Evolutionary conservation across 768 basidiomycete species (phyloP), one percentile per base, ranked within the genome.

Genomic region (Leccinum broughii): DNA sequence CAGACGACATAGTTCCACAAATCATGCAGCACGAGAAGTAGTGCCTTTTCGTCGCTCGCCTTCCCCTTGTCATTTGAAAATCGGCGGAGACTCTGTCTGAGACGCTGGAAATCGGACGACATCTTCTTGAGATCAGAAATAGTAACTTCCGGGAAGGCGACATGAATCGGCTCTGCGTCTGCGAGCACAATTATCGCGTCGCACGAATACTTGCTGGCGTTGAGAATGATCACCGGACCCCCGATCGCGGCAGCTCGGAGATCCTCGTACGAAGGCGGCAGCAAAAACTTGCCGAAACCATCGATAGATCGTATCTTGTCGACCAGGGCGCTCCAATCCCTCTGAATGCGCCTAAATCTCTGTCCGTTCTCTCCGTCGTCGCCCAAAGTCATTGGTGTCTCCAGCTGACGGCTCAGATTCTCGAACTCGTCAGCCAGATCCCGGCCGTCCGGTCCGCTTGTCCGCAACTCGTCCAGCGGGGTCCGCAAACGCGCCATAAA

Each of bases 211-310:
- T 51, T 35, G 26, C 68, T 71, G 10, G 65, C 69, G 46, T 75
- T 77, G 26, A 77, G 63, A 50, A 77, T 67, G 44, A 77, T 68
- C 17, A 77, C 66, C 3, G 76, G 74, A 37, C 75, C 75, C 34
- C 58, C 64, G 6, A 5, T 24, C 14, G 66, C 67, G 14, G 66
- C 71, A 1, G 4, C 30, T 17, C 50, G 63, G 6, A 73, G 59
- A 49, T 68, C 64, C 5, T 63, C 24, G 32, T 61, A 72, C 1
- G 69, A 69, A 14, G 62, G 51, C 2, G 68, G 64, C 6, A 59
- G 49, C 9, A 75, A 57, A 51, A 74, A 71, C 51, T 57, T 46
- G 14, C 1, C 15, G 35, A 72, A 71, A 10, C 70, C 68, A 5
- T 75, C 64, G 20, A 68, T 10, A 24, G 66, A 32, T 17, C 71